A percentile compares a stretch with the other conserved stretches of the same genome.
Conservation (phyloP, 2,329 filamentous ascomycete species). For the Xylariaceae sp. region DNA sequence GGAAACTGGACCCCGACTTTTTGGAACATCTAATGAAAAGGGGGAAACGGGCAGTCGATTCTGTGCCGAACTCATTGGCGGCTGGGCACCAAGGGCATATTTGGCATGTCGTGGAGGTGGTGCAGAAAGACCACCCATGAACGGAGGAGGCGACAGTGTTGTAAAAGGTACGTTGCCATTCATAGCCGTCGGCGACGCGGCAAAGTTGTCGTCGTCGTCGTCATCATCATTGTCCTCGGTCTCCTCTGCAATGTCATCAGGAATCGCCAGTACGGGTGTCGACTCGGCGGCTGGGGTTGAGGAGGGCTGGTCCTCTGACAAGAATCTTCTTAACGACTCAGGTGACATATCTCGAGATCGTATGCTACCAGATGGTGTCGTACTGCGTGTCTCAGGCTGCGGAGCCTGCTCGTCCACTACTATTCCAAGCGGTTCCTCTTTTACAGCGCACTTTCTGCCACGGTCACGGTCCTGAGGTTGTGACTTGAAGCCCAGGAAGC, state of each 20-base stretch:
- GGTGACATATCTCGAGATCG: slow-evolving; percentile 54
- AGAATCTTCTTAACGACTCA: slow-evolving; percentile 52
- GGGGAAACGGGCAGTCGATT: slow-evolving; percentile 5
- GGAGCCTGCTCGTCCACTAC: slow-evolving; percentile 28
- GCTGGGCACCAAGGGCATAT: slow-evolving; percentile 17
- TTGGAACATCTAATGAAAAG: slow-evolving; percentile 21
- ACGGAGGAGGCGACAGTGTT: slow-evolving; percentile 55
- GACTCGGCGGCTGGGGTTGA: slow-evolving; percentile 33
- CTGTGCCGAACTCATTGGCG: slow-evolving; percentile 14
- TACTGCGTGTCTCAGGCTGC: slow-evolving; percentile 32
- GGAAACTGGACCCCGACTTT: slow-evolving; percentile 30
- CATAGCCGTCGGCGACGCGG: slow-evolving; percentile 40
- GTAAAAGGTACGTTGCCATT: slow-evolving; percentile 29
- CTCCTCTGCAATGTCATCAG: slow-evolving; percentile 48
- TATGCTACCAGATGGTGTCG: slow-evolving; percentile 40
- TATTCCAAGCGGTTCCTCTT: slow-evolving; percentile 1
- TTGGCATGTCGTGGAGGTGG: slow-evolving; percentile 21
- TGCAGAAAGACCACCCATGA: slow-evolving; percentile 38
- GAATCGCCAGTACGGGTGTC: slow-evolving; percentile 37
- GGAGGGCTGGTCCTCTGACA: slow-evolving; percentile 44
- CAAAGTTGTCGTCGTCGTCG: slow-evolving; percentile 63
- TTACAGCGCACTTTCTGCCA: slow-evolving; percentile 27
- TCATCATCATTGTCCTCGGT: slow-evolving; percentile 48
- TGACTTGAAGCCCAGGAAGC: slow-evolving; percentile 47
- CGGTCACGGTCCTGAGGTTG: slow-evolving; percentile 35